phyloP scores from a whole-genome alignment of 2,329 filamentous ascomycete species.

The Metarhizium album region DNA sequence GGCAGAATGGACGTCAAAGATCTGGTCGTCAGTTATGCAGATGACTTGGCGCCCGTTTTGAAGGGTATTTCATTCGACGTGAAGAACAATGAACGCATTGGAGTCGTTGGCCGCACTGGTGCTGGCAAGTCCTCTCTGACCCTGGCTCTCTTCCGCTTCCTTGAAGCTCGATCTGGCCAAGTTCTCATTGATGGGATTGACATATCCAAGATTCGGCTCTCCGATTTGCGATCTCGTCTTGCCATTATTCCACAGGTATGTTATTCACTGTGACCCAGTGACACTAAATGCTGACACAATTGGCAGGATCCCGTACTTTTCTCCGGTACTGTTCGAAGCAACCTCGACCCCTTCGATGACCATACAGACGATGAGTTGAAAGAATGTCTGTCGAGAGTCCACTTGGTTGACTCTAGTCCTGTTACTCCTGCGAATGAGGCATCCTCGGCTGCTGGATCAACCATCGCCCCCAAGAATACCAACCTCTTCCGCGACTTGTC shows the following conservation, averaged over 20 bases:
- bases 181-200: conserved; percentile 65
- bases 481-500: conserved; percentile 56
- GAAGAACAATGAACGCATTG: conserved; percentile 56
- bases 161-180: conserved; percentile 55
- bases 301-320: conserved; percentile 66
- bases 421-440: conserved; percentile 29
- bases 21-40: conserved; percentile 61
- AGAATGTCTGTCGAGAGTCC: conserved; percentile 59
- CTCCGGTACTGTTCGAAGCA: conserved; percentile 64
- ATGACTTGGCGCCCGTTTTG: conserved; percentile 59
- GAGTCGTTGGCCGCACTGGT: conserved; percentile 69
- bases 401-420: conserved; percentile 42
- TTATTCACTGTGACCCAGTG: neutral
- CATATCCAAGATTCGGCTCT: conserved; percentile 59
- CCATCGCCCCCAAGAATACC: conserved; percentile 35
- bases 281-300: neutral
- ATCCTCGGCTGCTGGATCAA: conserved; percentile 23
- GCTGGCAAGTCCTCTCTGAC: conserved; percentile 70
- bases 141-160: conserved; percentile 65
- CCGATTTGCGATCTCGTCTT: conserved; percentile 60
- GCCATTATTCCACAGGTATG: conserved; percentile 63
- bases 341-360: conserved; percentile 66
- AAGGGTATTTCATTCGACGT: conserved; percentile 59
- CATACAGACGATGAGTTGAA: conserved; percentile 58
- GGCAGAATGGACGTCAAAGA: conserved; percentile 64